Evolutionary conservation across 805 yeast genomes (phyloP), one percentile per base, ranked within the genome.

Genomic region (Saturnispora gosingensis): DNA sequence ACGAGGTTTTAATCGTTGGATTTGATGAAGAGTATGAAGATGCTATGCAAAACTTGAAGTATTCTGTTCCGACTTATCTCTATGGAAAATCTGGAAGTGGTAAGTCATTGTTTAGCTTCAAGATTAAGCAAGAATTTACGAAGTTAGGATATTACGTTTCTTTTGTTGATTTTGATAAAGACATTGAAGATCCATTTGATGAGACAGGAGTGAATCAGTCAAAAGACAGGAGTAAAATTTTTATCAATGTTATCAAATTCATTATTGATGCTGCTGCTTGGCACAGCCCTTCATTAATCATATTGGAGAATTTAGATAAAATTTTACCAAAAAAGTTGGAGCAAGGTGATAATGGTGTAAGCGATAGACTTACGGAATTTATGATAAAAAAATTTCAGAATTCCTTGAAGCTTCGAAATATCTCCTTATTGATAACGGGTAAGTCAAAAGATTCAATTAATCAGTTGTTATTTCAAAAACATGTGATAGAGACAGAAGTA

Each of bases 81-180:
- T 75, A 80, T 57, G 98, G 97, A 0, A 67, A 81, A 22, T 71
- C 86, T 1, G 97, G 97, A 0, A 77, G 88, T 54, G 98, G 98
- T 0, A 91, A 91, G 63, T 71, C 93, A 0, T 66, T 80, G 2
- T 54, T 84, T 2, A 60, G 81, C 15, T 65, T 72, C 3, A 68
- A 73, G 25, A 61, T 85, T 0, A 59, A 72, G 0, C 53, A 67
- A 1, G 58, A 59, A 9, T 60, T 85, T 6, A 53, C 61, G 8
- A 48, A 63, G 1, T 64, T 72, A 36, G 77, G 82, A 11, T 75
- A 73, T 58, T 63, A 72, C 59, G 63, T 81, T 30, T 73, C 75
- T 57, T 59, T 72, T 53, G 65, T 85, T 56, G 50, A 53, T 36
- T 55, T 55, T 42, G 49, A 49, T 22, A 43, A 51, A n/a, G 50